Base-by-base conservation (phyloP, 805 yeast species). In the Ogataea corticis region DNA sequence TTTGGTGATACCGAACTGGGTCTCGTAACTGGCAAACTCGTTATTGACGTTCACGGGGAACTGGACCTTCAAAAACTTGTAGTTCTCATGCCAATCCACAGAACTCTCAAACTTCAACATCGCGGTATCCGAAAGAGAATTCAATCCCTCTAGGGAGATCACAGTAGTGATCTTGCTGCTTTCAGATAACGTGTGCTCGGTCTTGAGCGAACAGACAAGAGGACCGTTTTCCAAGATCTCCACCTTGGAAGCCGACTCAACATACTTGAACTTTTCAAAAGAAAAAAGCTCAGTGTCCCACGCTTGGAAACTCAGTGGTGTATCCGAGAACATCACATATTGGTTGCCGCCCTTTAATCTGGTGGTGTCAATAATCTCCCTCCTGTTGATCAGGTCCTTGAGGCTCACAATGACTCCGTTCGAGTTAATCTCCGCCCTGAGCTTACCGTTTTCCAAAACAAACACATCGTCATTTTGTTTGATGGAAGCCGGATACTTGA, bases 261-360 rank as follows among this genome's bases (percentile, higher is more conserved):
- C 63, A 52, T 81, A 79, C 44, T 70, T 70, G 60, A 76, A 80
- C 59, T 85, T 89, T 56, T 85, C 88, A 46, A 88, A 76, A 0
- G 96, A 87, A 61, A 80, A 94, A 47, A 90, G 74, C 62, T 92
- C 99, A 0, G 98, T 92, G 63, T 92, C 99, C 99, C 99, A 92
- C 1, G 98, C 98, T 36, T 89, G 96, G 82, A 83, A 92, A 45
- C 77, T 83, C 58, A 88, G 71, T 9, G 99, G 99, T 51, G 88
- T 86, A 63, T 94, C 99, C 53, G 91, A 91, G 58, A 86, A 86
- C 46, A 94, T 61, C 1, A 89, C 81, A 52, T 81, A 82, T 63
- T 87, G 96, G 57, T 90, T 89, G 14, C 91, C 97, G 32, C 88
- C 89, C 14, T 67, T 55, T 10, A 76, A 68, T 18, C 73, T 69